Evolutionary conservation across 2,329 filamentous ascomycete species (phyloP).

Genomic region (Simplicillium sp.): DNA sequence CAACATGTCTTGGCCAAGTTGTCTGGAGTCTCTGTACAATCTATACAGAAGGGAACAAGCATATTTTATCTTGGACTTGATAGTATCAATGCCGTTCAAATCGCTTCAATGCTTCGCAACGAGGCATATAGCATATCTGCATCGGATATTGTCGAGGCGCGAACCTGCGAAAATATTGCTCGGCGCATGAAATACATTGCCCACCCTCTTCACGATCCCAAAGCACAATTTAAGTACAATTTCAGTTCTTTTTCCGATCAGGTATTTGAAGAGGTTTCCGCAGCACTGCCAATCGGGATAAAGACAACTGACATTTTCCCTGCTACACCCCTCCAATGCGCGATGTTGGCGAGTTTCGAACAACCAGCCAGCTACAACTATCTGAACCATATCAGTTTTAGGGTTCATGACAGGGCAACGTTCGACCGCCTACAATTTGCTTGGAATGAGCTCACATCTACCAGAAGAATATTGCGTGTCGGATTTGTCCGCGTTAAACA

Average conservation of each 20-base stretch:
- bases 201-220: too few relatives aligned
- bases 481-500: slow-evolving; percentile 60
- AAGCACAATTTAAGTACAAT: slow-evolving; percentile 20
- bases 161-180: slow-evolving; percentile 33
- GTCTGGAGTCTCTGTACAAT: slow-evolving; percentile 36
- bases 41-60: slow-evolving; percentile 53
- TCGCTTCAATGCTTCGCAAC: slow-evolving; percentile 58
- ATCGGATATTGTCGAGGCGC: slow-evolving; percentile 63
- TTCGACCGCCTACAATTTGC: slow-evolving; percentile 37
- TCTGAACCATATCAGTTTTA: slow-evolving; percentile 60
- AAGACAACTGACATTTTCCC: slow-evolving; percentile 55
- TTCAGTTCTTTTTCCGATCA: slow-evolving; percentile 26
- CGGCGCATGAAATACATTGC: slow-evolving; percentile 1
- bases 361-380: slow-evolving; percentile 60
- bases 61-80: slow-evolving; percentile 87
- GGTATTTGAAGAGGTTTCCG: slow-evolving; percentile 18
- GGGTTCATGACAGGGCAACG: slow-evolving; percentile 30
- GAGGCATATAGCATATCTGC: slow-evolving; percentile 50
- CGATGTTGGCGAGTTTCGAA: slow-evolving; percentile 68
- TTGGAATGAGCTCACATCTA: slow-evolving; percentile 45
- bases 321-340: slow-evolving; percentile 70
- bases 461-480: slow-evolving; percentile 66
- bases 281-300: slow-evolving; percentile 7
- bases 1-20: slow-evolving; percentile 49
- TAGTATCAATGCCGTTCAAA: slow-evolving; percentile 77